Conservation (phyloP, 495 filamentous ascomycete species). For the Neurospora discreta region DNA sequence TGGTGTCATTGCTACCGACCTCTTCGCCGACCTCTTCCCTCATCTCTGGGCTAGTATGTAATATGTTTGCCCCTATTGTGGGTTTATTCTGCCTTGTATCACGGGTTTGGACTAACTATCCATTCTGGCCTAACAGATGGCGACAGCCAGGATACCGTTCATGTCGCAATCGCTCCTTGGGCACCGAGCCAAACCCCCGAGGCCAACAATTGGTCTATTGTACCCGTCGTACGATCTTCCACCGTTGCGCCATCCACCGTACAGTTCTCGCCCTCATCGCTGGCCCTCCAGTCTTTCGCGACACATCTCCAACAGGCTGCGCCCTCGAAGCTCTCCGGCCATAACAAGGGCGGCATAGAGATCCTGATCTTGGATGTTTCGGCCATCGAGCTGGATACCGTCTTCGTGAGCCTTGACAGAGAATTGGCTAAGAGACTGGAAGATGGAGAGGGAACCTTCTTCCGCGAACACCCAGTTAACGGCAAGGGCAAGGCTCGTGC, state of each 20-base stretch:
- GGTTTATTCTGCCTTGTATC: neutral
- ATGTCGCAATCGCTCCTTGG: constrained; percentile 78
- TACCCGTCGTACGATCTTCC: constrained; percentile 58
- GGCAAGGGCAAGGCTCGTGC: constrained; percentile 18
- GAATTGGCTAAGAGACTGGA: constrained; percentile 51
- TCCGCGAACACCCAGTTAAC: constrained; percentile 32
- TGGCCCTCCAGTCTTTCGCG: constrained; percentile 67
- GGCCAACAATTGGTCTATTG: constrained; percentile 66
- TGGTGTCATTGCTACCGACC: constrained; percentile 75
- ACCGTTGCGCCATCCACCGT: constrained; percentile 61
- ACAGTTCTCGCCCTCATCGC: constrained; percentile 69
- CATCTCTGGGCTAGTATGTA: constrained; percentile 31
- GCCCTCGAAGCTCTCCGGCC: constrained; percentile 51
- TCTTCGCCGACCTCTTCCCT: constrained; percentile 74
- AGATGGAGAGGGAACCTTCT: constrained; percentile 46
- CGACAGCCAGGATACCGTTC: constrained; percentile 31
- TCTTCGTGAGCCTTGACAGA: constrained; percentile 76
- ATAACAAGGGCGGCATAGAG: constrained; percentile 55
- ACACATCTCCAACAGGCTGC: constrained; percentile 45
- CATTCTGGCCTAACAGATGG: constrained; percentile 5
- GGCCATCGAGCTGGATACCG: constrained; percentile 65
- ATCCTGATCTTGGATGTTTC: constrained; percentile 72
- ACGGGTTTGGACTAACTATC: constrained; percentile 11
- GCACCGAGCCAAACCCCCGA: constrained; percentile 52
- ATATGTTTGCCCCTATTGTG: neutral